Evolutionary conservation across 2,329 filamentous ascomycete genomes (phyloP), one percentile per base, ranked within the genome.

Genomic region (Penicillium crustosum): DNA sequence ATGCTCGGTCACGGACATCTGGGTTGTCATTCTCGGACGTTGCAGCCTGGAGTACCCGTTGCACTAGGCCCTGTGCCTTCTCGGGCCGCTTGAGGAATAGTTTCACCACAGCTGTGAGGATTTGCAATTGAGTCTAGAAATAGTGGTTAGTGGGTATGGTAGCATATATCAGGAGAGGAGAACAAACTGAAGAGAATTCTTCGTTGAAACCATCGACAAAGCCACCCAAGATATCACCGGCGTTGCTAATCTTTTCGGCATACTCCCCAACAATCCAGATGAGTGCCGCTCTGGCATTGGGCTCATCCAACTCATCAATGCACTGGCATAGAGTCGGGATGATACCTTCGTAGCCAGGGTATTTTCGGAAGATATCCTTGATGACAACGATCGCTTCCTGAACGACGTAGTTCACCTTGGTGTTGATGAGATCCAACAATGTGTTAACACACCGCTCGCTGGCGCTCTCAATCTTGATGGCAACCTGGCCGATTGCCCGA

Each of bases 191-290:
- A 52, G 93, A 94, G 72, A 97, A 97, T 75, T 99, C 94, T 73
- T 97, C 94, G 74, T 90, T 89, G 74, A 99, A 97, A 0, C 87
- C 89, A 55, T 97, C 94, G 13, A 97, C 93, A 70, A 99, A 99
- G 19, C 89, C 88, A 52, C 87, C 83, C 58, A 99, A 77, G 61
- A 99, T 97, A 66, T 97, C 91, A 63, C 93, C 92, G n/a, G 94
- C 94, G 68, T 99, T 97, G 78, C 86, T 96, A 70, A 99, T 99
- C 82, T 99, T 99, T 80, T 99, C 94, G 0, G 94, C 94, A 73
- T 99, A 99, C 75, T 99, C 94, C 66, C 94, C 94, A 6, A 99
- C 93, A 66, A 99, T 97, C 94, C 94, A 99, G 70, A 99, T 97
- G 59, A 99, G 80, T 23, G 93, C 89, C 3, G 90, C 93, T 69